Conservation (phyloP, 495 filamentous ascomycete genomes). For the Glonium stellatum region DNA sequence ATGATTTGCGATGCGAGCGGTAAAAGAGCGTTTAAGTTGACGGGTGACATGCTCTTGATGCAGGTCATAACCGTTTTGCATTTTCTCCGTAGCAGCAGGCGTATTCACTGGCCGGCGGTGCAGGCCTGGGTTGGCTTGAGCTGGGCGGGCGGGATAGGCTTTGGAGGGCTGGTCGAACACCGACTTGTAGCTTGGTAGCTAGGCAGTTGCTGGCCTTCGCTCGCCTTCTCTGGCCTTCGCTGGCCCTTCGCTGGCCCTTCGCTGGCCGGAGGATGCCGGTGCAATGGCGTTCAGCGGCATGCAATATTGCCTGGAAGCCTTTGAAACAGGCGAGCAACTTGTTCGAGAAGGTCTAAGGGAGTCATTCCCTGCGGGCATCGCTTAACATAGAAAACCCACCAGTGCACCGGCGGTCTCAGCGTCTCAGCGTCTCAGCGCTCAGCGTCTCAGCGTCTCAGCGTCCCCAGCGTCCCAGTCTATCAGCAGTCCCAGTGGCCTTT, state of each 20-base stretch:
- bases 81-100: constrained; percentile 9
- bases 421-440: background rate
- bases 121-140: too few relatives aligned
- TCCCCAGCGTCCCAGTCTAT: too few relatives aligned
- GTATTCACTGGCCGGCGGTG: background rate
- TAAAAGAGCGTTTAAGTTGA: constrained; percentile 13
- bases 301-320: constrained; percentile 16
- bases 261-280: background rate
- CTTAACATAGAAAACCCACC: background rate
- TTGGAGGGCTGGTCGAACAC: too few relatives aligned
- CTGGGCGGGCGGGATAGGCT: too few relatives aligned
- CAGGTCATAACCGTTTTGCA: constrained; percentile 21
- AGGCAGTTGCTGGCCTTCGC: too few relatives aligned
- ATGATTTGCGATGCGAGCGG: constrained; percentile 21
- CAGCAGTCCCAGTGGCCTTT: too few relatives aligned
- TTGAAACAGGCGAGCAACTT: constrained; percentile 4
- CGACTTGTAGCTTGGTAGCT: too few relatives aligned
- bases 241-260: too few relatives aligned
- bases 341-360: constrained; percentile 1
- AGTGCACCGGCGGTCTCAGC: background rate
- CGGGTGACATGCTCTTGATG: constrained; percentile 22
- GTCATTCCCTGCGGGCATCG: background rate
- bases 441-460: background rate
- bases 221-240: too few relatives aligned
- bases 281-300: constrained; percentile 4